Evolutionary conservation across 768 basidiomycete species (phyloP).

Genomic region (Chalciporus pseudorubinellus): DNA sequence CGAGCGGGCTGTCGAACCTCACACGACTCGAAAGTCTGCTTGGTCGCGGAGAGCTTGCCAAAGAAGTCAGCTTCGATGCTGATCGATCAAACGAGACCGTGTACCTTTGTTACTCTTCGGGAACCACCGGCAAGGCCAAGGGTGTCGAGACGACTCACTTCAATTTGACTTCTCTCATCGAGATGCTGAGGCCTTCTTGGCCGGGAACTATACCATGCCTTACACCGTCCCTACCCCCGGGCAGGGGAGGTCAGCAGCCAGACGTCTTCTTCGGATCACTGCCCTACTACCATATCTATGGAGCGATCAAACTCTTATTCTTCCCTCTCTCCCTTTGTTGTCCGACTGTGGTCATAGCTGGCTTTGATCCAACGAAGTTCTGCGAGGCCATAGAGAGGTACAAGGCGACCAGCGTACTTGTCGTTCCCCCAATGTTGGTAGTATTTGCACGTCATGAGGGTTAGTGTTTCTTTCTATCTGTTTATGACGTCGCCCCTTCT

Average conservation of each 20-base stretch:
- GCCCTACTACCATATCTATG: conserved; percentile 57
- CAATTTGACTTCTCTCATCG: conserved; percentile 61
- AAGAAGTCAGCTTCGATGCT: conserved; percentile 58
- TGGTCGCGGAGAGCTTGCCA: conserved; percentile 42
- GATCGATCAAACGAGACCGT: conserved; percentile 53
- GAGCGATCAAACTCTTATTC: conserved; percentile 58
- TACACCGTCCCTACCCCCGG: conserved; percentile 9
- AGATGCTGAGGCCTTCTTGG: conserved; percentile 48
- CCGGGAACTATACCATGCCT: conserved; percentile 35
- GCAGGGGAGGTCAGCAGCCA: background rate
- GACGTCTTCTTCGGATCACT: conserved; percentile 64
- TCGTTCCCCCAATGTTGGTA: conserved; percentile 86
- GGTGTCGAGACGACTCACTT: conserved; percentile 67
- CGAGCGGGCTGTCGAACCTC: conserved; percentile 35
- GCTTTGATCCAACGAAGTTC: conserved; percentile 71
- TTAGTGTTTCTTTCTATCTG: conserved; percentile 30
- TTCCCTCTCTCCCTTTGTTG: conserved; percentile 52
- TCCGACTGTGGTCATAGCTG: conserved; percentile 56
- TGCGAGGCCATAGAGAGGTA: conserved; percentile 66
- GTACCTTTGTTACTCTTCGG: conserved; percentile 62
- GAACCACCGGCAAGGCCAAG: conserved; percentile 80
- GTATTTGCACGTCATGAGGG: conserved; percentile 68
- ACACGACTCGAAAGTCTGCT: conserved; percentile 50
- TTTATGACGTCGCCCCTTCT: background rate
- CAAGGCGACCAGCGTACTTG: conserved; percentile 51